Conservation (phyloP, 768 basidiomycete genomes). For the Gautieria morchelliformis region DNA sequence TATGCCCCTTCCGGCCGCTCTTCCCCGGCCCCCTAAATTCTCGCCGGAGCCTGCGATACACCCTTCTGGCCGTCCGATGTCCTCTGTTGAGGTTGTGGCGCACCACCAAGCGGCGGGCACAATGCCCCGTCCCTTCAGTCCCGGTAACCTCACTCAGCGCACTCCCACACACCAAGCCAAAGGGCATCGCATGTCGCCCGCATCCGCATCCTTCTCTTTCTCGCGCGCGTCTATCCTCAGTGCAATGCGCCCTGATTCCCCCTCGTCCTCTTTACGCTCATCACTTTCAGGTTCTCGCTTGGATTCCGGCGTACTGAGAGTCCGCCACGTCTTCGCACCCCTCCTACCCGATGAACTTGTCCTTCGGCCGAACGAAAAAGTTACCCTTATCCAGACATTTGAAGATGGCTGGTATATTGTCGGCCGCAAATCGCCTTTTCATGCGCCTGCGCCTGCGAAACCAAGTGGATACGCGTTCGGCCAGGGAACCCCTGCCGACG, state of each 20-base stretch:
- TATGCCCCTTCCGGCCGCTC: not conserved
- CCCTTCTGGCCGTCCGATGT: conserved; percentile 14
- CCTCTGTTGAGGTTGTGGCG: conserved; percentile 33
- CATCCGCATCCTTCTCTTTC: conserved; percentile 11
- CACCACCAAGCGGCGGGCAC: conserved; percentile 34
- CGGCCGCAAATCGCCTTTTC: conserved; percentile 41
- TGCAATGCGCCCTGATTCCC: conserved; percentile 20
- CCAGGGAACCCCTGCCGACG: conserved; percentile 15
- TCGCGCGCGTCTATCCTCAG: conserved; percentile 20
- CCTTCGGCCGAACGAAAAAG: conserved; percentile 44
- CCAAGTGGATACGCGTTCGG: not conserved
- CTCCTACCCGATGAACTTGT: conserved; percentile 69
- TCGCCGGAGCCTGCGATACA: not conserved
- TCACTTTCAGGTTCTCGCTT: conserved; percentile 1
- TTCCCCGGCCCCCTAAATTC: not conserved
- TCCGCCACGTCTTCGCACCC: conserved; percentile 57
- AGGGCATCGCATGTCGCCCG: conserved; percentile 12
- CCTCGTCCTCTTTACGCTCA: conserved; percentile 18
- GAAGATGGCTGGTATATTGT: conserved; percentile 80
- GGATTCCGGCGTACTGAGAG: conserved; percentile 30
- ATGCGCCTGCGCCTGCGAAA: conserved; percentile 15
- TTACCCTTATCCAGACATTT: conserved; percentile 55
- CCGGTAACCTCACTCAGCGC: conserved; percentile 13
- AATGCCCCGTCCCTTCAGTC: not conserved
- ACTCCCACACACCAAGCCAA: conserved; percentile 25